These are phyloP conservation scores for Colletotrichum salicis DNA, from an alignment of 2,329 filamentous ascomycete species.

Conservation along the genomic window DNA sequence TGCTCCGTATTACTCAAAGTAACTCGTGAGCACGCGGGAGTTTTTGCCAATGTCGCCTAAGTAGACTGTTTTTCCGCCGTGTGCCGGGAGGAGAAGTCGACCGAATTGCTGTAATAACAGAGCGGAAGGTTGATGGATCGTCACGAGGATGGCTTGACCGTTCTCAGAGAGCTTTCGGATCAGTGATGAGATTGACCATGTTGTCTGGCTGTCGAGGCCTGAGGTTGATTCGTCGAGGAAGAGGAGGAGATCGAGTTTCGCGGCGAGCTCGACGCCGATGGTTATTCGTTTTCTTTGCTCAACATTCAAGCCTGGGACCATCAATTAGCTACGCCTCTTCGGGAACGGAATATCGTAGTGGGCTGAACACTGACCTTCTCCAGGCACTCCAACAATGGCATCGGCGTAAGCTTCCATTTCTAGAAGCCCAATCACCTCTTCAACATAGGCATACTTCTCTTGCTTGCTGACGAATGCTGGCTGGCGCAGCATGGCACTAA, in stretches of 20 bases:
- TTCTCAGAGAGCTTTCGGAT: conserved; percentile 70
- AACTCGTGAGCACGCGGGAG: conserved; percentile 58
- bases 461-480: conserved; percentile 61
- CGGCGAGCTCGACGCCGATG: conserved; percentile 80
- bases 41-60: conserved; percentile 52
- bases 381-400: conserved; percentile 74
- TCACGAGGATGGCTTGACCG: conserved; percentile 61
- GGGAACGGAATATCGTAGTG: not conserved
- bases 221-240: conserved; percentile 84
- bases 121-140: conserved; percentile 61
- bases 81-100: conserved; percentile 64
- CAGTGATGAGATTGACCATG: conserved; percentile 77
- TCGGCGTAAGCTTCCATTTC: conserved; percentile 72
- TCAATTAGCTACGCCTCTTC: not conserved
- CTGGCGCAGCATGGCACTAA: conserved; percentile 75
- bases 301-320: conserved; percentile 51
- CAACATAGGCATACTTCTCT: conserved; percentile 42
- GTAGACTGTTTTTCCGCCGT: conserved; percentile 58
- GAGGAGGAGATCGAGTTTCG: conserved; percentile 76
- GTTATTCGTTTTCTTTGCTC: conserved; percentile 68
- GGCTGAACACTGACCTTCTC: conserved; percentile 53
- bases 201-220: conserved; percentile 78
- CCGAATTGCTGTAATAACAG: conserved; percentile 63
- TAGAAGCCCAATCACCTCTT: conserved; percentile 42
- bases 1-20: conserved; percentile 73